These are phyloP conservation scores for Setaria italica DNA, from an alignment of 202 grass and related monocot genomes.

Conservation along the genomic window DNA sequence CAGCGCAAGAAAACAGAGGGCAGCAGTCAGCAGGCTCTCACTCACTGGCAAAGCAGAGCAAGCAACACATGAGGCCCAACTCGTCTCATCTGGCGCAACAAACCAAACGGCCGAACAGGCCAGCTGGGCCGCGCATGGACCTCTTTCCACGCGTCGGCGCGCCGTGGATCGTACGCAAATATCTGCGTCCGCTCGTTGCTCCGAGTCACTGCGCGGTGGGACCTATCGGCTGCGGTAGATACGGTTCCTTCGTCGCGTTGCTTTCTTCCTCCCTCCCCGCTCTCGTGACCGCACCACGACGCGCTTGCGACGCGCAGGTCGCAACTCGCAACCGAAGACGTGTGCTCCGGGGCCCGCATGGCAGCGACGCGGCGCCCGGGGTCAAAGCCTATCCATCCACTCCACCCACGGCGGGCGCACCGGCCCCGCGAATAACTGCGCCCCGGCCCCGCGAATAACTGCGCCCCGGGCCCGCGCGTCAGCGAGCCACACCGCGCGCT, in stretches of 20 bases:
- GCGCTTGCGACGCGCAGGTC: slow-evolving; percentile 30
- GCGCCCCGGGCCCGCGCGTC: neutral
- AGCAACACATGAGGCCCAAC: neutral
- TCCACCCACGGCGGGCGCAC: neutral
- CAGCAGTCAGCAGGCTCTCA: too few species aligned
- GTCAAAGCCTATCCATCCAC: slow-evolving; percentile 24
- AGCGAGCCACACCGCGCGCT: neutral
- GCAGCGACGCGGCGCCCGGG: neutral
- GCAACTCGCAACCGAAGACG: neutral
- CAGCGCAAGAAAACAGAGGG: too few species aligned
- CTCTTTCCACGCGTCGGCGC: slow-evolving; percentile 1
- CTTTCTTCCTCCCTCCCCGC: neutral
- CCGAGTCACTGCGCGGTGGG: neutral
- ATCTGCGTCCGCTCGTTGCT: neutral
- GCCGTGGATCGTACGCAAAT: slow-evolving; percentile 34
- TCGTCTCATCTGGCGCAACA: neutral
- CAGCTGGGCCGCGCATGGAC: neutral
- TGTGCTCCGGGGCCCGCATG: neutral
- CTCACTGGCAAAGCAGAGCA: neutral
- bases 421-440: neutral
- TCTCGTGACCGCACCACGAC: neutral
- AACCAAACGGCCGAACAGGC: neutral
- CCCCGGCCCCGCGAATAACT: neutral
- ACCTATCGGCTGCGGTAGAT: neutral
- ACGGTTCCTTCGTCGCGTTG: slow-evolving; percentile 18